Evolutionary conservation across 176 grass and related monocot species (phyloP), one percentile per base, ranked within the genome.

Genomic region (Hordeum marinum): DNA sequence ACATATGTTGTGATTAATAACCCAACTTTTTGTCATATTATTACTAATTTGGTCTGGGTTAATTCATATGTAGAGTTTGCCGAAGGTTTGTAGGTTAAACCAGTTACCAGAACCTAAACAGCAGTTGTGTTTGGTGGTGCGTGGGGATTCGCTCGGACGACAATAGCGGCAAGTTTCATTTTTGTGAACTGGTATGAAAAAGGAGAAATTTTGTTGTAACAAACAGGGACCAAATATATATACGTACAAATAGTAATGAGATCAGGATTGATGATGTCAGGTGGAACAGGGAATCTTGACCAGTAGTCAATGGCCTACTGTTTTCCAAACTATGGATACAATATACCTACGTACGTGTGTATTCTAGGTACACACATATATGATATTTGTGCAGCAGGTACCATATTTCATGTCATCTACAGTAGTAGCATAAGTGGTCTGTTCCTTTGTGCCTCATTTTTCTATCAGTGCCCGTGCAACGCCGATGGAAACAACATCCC

Each of bases 401-500:
- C 74, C 57, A 86, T 90, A 90, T 90, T 90, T 90, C 84, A 86
- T 90, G 84, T 83, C 84, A 74, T 86, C 84, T 86, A 90, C 83
- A 86, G 79, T 86, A 58, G 65, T 73, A 86, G 73, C 88, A 86
- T 83, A 58, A 79, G 79, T 45, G 32, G 18, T 14, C 17, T 90
- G 74, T 73, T 78, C 74, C 65, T 57, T 82, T 86, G 43, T 36
- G 73, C 67, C 48, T 52, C 48, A 83, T 65, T 90, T 84, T 90
- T 83, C 79, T 74, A 83, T 67, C 58, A 73, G 65, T 37, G 66
- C 59, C 74, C 74, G 80, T 87, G 84, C 88, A 87, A 83, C 80
- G 27, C 64, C 61, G 64, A 72, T 66, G 54, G 71, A 86, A 77
- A 78, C 80, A 64, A 72, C 72, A 70, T 82, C 88, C 78, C 83